Evolutionary conservation across 306 rosid species (phyloP).

Genomic region (Benincasa hispida): DNA sequence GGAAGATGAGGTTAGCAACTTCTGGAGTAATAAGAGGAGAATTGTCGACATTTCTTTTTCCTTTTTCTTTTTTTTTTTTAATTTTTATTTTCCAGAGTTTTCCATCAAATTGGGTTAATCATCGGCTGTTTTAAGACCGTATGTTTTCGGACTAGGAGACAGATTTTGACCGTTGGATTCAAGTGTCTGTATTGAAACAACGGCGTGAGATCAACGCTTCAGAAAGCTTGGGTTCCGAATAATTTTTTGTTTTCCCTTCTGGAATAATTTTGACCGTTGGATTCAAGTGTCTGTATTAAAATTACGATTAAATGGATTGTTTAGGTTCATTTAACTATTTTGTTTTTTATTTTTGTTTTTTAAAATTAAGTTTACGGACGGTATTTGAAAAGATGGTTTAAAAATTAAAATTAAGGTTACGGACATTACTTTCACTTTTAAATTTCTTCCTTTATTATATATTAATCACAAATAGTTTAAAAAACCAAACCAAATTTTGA

Average conservation of each 20-base stretch:
- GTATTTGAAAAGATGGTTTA: too few relatives aligned
- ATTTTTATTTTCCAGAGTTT: background rate
- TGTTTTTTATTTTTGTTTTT: too few relatives aligned
- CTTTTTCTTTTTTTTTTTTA: background rate
- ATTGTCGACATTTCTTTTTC: background rate
- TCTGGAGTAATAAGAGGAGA: background rate
- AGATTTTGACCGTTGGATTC: background rate
- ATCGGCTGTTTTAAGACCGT: background rate
- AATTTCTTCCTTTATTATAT: too few relatives aligned
- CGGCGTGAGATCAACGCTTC: background rate
- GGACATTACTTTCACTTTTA: too few relatives aligned
- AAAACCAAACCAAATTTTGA: too few relatives aligned
- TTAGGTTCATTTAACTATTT: too few relatives aligned
- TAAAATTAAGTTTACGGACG: too few relatives aligned
- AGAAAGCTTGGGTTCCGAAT: background rate
- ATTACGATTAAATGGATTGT: too few relatives aligned
- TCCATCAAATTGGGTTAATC: background rate
- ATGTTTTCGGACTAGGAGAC: background rate
- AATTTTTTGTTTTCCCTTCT: background rate
- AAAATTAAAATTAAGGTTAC: too few relatives aligned
- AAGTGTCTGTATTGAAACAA: background rate
- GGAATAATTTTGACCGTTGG: background rate
- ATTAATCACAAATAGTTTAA: too few relatives aligned
- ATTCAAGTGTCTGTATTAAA: too few relatives aligned
- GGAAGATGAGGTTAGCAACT: slow-evolving; percentile 5